Conservation (phyloP, 2,329 filamentous ascomycete genomes). For the Colletotrichum liaoningense region DNA sequence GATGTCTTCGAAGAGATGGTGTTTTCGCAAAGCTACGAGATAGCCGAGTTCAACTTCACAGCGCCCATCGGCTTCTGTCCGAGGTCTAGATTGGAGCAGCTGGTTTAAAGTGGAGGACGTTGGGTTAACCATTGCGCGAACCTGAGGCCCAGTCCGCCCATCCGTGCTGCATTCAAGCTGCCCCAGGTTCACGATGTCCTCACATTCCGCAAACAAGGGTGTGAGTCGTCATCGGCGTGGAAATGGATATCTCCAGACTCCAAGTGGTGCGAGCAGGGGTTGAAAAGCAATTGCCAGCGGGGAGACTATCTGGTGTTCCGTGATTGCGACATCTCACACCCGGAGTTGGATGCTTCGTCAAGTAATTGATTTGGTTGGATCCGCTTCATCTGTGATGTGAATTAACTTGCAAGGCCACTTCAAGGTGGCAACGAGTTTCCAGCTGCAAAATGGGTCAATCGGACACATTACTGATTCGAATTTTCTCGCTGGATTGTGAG, state of each 20-base stretch:
- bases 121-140: constrained; percentile 3
- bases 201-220: constrained; percentile 12
- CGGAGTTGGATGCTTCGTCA: neutral
- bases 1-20: neutral
- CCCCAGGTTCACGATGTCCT: constrained; percentile 23
- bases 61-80: constrained; percentile 11
- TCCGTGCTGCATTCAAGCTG: neutral
- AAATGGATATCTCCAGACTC: constrained; percentile 2
- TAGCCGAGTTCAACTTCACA: neutral
- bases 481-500: neutral
- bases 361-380: neutral
- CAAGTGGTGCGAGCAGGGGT: constrained; percentile 6
- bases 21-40: neutral
- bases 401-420: neutral
- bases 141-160: constrained; percentile 10
- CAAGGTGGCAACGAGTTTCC: neutral
- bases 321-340: neutral
- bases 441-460: neutral
- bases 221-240: constrained; percentile 1
- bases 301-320: neutral
- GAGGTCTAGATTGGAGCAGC: constrained; percentile 7
- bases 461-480: neutral
- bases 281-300: constrained; percentile 7
- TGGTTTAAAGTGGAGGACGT: neutral
- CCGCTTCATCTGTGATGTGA: neutral